Conservation (phyloP, 78 protist species). For the Fonticula alba region DNA sequence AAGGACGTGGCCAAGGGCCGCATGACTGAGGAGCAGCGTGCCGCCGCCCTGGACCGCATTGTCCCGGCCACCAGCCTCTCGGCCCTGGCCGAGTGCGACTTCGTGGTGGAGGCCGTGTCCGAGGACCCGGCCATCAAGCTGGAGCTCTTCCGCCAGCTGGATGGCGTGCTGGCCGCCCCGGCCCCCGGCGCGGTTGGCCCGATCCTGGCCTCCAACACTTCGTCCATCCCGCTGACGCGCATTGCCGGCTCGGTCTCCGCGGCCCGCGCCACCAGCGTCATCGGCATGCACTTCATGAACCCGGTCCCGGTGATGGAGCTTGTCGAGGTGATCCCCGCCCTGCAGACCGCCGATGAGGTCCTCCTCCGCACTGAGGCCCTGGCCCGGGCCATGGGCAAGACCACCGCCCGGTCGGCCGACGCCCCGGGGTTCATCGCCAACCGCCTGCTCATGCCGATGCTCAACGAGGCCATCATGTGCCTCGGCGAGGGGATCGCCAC, state of each 20-base stretch:
- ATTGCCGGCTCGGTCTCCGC: conserved; percentile 24
- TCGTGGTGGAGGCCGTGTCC: conserved; percentile 51
- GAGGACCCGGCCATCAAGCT: conserved; percentile 49
- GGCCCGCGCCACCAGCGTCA: conserved; percentile 19
- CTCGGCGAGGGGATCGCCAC: conserved; percentile 44
- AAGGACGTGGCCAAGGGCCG: conserved; percentile 40
- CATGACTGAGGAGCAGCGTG: conserved; percentile 26
- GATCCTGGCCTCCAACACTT: conserved; percentile 62
- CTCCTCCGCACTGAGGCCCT: conserved; percentile 19
- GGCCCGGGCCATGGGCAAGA: conserved; percentile 46
- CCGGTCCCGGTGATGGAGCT: conserved; percentile 58
- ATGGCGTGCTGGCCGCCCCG: conserved; percentile 4
- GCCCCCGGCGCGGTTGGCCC: no score
- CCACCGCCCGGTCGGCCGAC: conserved; percentile 41
- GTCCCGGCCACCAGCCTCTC: conserved; percentile 9
- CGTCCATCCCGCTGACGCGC: conserved; percentile 59
- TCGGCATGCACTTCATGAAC: conserved; percentile 59
- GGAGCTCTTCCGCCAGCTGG: conserved; percentile 23
- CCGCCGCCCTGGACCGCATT: conserved; percentile 17
- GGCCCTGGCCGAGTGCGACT: conserved; percentile 18
- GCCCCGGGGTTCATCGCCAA: conserved; percentile 47
- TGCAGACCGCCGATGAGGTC: conserved; percentile 38
- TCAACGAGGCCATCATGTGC: conserved; percentile 58
- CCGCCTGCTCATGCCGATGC: conserved; percentile 61
- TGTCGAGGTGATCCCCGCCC: conserved; percentile 56